These are phyloP conservation scores for Trichomonascus vanleenenianus DNA, from an alignment of 805 yeast genomes.

Conservation along the genomic window DNA sequence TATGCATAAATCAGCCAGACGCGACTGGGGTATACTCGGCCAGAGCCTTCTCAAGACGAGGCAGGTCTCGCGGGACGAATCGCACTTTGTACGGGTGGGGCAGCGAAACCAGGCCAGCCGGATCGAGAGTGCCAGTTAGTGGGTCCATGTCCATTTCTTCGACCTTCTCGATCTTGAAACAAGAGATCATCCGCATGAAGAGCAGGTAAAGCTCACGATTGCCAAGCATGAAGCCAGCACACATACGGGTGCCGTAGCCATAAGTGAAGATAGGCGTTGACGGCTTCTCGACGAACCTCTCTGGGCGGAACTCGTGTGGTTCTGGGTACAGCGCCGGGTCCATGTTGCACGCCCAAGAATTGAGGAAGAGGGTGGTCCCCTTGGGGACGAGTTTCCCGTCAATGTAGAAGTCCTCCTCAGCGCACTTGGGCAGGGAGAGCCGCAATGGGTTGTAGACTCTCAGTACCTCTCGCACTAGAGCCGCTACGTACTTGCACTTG, in stretches of 20 bases:
- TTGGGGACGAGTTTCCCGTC: constrained; percentile 35
- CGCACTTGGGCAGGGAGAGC: constrained; percentile 41
- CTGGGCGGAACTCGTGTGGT: constrained; percentile 8
- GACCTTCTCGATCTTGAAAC: constrained; percentile 36
- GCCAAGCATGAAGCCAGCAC: constrained; percentile 58
- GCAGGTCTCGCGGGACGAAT: constrained; percentile 18
- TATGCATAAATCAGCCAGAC: neutral
- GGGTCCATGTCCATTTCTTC: constrained; percentile 18
- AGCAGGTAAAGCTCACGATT: constrained; percentile 53
- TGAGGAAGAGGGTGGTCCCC: constrained; percentile 52
- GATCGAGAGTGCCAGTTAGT: constrained; percentile 16
- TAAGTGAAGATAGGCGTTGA: constrained; percentile 14
- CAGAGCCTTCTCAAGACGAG: constrained; percentile 10
- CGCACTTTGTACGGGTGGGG: constrained; percentile 17
- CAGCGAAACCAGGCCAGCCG: constrained; percentile 19
- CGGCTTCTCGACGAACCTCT: constrained; percentile 6
- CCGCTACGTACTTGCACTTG: constrained; percentile 36
- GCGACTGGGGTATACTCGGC: neutral
- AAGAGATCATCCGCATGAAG: constrained; percentile 42
- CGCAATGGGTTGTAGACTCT: constrained; percentile 63
- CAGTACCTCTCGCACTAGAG: constrained; percentile 55
- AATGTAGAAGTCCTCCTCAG: neutral
- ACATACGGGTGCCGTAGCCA: constrained; percentile 64
- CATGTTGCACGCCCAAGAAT: constrained; percentile 63
- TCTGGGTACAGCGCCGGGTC: constrained; percentile 30